Conservation (phyloP, 2,329 filamentous ascomycete genomes). For the Hirsutella thompsonii region DNA sequence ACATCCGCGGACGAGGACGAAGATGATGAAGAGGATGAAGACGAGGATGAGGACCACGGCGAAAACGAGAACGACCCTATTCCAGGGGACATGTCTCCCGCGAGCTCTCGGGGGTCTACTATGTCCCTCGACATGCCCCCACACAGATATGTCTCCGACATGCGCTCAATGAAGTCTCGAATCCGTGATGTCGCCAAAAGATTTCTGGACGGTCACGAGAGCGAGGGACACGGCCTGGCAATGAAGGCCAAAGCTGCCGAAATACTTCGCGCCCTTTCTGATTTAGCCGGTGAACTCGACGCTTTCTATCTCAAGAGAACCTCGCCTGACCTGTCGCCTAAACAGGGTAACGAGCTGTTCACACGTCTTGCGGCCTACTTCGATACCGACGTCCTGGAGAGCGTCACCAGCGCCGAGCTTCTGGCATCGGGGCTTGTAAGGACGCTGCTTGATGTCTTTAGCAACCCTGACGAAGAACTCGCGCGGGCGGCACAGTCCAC, state of each 20-base stretch:
- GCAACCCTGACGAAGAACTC: slow-evolving; percentile 49
- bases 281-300: slow-evolving; percentile 59
- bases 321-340: slow-evolving; percentile 27
- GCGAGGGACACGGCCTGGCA: slow-evolving; percentile 53
- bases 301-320: slow-evolving; percentile 51
- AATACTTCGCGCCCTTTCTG: slow-evolving; percentile 62
- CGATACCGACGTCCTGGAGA: slow-evolving; percentile 76
- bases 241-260: slow-evolving; percentile 69
- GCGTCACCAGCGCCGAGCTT: slow-evolving; percentile 89
- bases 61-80: slow-evolving; percentile 37
- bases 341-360: slow-evolving; percentile 56
- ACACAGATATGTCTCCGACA: slow-evolving; percentile 31
- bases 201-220: slow-evolving; percentile 76
- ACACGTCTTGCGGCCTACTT: slow-evolving; percentile 69
- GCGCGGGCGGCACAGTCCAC: slow-evolving; percentile 60
- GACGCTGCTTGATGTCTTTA: slow-evolving; percentile 71
- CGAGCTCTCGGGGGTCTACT: slow-evolving; percentile 52
- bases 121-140: slow-evolving; percentile 48
- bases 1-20: slow-evolving; percentile 15
- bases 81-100: slow-evolving; percentile 49
- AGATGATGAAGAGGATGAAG: slow-evolving; percentile 37
- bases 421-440: slow-evolving; percentile 83
- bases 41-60: slow-evolving; percentile 37
- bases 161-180: slow-evolving; percentile 45
- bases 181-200: slow-evolving; percentile 68